Conservation (phyloP, 768 basidiomycete genomes). For the Botryobasidium botryosum region DNA sequence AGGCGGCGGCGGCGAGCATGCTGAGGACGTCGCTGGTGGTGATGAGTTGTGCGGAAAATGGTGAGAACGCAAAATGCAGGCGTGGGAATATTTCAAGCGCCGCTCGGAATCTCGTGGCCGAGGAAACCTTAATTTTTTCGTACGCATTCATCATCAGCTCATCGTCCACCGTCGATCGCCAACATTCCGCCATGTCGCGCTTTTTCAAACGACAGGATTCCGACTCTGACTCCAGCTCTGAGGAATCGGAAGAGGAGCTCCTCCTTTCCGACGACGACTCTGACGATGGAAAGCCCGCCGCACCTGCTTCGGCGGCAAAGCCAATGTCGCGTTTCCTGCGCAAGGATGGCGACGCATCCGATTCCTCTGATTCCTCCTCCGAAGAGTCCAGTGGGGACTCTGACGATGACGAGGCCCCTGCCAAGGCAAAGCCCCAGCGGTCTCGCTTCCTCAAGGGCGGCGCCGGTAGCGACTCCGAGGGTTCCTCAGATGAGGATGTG, state of each 20-base stretch:
- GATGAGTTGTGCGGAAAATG: too few species aligned
- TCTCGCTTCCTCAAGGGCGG: conserved; percentile 28
- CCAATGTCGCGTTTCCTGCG: conserved; percentile 68
- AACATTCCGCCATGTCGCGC: conserved; percentile 44
- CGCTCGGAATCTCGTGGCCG: too few species aligned
- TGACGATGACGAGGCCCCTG: conserved; percentile 35
- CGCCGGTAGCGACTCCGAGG: conserved; percentile 33
- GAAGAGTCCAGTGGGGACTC: conserved; percentile 30
- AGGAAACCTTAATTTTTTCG: too few species aligned
- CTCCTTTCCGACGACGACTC: conserved; percentile 58
- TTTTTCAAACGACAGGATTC: conserved; percentile 82
- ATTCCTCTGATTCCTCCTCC: conserved; percentile 33
- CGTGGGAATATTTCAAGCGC: too few species aligned
- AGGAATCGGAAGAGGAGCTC: conserved; percentile 45
- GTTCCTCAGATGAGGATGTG: conserved; percentile 47
- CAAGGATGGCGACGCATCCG: conserved; percentile 35
- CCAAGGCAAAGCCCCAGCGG: conserved; percentile 20
- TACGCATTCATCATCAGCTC: too few species aligned
- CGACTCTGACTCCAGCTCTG: conserved; percentile 41
- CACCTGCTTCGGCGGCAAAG: conserved; percentile 27
- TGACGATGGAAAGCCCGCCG: conserved; percentile 25
- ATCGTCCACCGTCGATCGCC: conserved; percentile 4
- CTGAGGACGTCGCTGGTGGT: background rate
- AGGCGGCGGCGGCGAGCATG: conserved; percentile 2
- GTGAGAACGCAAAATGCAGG: too few species aligned